Evolutionary conservation across 2,329 filamentous ascomycete species (phyloP).

Genomic region (Paecilomyces formosus): DNA sequence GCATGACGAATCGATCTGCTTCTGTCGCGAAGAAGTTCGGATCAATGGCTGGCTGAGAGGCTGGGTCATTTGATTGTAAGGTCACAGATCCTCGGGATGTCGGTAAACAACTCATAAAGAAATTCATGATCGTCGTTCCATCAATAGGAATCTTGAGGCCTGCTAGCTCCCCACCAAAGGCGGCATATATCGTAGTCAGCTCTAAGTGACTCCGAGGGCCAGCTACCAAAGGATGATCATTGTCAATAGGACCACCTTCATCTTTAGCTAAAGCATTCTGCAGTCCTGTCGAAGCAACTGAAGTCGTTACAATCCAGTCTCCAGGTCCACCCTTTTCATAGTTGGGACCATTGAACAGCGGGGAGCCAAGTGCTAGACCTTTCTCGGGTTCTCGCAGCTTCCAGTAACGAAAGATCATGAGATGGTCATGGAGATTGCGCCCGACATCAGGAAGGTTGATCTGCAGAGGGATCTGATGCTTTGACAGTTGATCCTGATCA

Average conservation of each 20-base stretch:
- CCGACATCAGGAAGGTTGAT: slow-evolving; percentile 56
- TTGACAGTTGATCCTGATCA: slow-evolving; percentile 44
- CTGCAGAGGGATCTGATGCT: slow-evolving; percentile 47
- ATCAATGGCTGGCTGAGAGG: slow-evolving; percentile 16
- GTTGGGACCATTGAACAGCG: neutral
- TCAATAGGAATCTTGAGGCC: slow-evolving; percentile 12
- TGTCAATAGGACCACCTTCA: neutral
- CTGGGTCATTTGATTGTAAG: slow-evolving; percentile 9
- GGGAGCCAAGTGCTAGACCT: neutral
- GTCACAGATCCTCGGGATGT: slow-evolving; percentile 16
- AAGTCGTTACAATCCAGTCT: slow-evolving; percentile 1
- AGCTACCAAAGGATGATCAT: neutral
- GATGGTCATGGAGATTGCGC: slow-evolving; percentile 57
- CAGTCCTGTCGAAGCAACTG: neutral
- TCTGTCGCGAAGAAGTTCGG: slow-evolving; percentile 23
- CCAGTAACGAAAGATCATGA: neutral
- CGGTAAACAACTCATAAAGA: slow-evolving; percentile 11
- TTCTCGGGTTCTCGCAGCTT: slow-evolving; percentile 1
- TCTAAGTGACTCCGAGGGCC: slow-evolving; percentile 8
- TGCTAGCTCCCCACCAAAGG: slow-evolving; percentile 6
- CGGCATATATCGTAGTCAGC: slow-evolving; percentile 16
- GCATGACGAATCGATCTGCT: slow-evolving; percentile 12
- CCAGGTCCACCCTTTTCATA: neutral
- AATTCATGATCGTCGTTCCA: slow-evolving; percentile 15
- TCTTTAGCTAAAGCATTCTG: neutral